Conservation (phyloP, 768 basidiomycete species). For the Boletus barrowsii region DNA sequence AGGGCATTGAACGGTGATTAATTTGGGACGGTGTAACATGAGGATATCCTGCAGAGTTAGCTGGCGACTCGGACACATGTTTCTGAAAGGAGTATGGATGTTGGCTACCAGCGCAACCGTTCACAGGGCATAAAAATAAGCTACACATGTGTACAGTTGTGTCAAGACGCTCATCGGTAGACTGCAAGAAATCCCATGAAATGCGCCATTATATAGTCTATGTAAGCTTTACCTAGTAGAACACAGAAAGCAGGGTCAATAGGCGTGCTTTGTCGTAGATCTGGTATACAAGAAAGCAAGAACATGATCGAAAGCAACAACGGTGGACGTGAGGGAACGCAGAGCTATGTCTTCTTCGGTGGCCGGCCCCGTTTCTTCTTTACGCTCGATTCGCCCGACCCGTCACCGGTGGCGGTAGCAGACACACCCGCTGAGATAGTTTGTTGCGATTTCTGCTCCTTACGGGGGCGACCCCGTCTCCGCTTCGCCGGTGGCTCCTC, state of each 20-base stretch:
- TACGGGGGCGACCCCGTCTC: conserved; percentile 73
- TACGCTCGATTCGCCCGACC: conserved; percentile 45
- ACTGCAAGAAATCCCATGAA: conserved; percentile 23
- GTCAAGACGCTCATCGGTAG: conserved; percentile 8
- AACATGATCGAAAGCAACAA: conserved; percentile 24
- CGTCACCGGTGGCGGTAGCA: conserved; percentile 31
- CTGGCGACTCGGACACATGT: conserved; percentile 19
- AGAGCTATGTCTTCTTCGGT: conserved; percentile 40
- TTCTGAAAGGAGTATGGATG: conserved; percentile 19
- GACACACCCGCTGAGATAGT: conserved; percentile 35
- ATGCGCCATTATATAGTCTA: conserved; percentile 35
- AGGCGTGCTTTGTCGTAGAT: conserved; percentile 34
- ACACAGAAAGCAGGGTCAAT: conserved; percentile 35
- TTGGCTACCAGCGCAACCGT: conserved; percentile 15
- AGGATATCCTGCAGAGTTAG: conserved; percentile 30
- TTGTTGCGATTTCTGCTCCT: conserved; percentile 50
- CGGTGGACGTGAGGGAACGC: conserved; percentile 8
- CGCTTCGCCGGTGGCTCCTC: conserved; percentile 59
- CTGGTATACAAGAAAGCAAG: conserved; percentile 36
- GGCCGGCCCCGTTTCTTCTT: conserved; percentile 78
- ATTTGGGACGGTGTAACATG: conserved; percentile 30
- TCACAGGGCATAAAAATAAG: conserved; percentile 36
- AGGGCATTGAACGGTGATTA: conserved; percentile 34
- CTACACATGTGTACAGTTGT: conserved; percentile 16
- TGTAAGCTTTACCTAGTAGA: conserved; percentile 33